Evolutionary conservation across 1,284 basidiomycete species (phyloP), one percentile per base, ranked within the genome.

Genomic region (Boletus mariae): DNA sequence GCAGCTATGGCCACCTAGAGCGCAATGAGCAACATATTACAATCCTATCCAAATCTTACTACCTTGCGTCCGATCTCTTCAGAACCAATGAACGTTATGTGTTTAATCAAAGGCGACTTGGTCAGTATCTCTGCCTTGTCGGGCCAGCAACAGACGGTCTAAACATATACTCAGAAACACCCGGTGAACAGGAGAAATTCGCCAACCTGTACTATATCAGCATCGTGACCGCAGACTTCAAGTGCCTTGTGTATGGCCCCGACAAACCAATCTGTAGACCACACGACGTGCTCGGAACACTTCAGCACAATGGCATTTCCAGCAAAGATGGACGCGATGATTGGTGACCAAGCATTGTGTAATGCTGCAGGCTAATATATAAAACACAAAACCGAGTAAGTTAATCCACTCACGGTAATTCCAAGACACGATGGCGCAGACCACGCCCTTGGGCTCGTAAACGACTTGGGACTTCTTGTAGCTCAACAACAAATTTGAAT

Each of bases 361-460:
- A 95, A 77, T 29, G 93, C 91, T 92, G 59, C 35, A 47, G 17
- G 9, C 26, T 9, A 7, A 28, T 45, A 55, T 52, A 29, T 57
- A 45, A 52, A 40, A 37, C 12, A 54, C 35, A 47, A 42, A 11
- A 38, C 12, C n/a, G 28, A 10, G 28, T 10, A 23, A 7, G 15
- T 20, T 17, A 38, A 7, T 23, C 25, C 38, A 77, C 87, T 50
- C 62, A 92, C 90, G 87, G 68, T 93, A 92, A 64, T 92, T 94
- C 93, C 95, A 98, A 1, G 92, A 96, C 1, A 98, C 94, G 55
- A 95, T 88, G 0, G 89, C 96, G 41, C 88, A 84, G 10, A 97
- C 92, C 0, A 95, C 90, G 29, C 96, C 96, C n/a, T 95, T 80
- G 8, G 96, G 96, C 58, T 95, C 92, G 66, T 93, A 95, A 60